Conservation (phyloP, 116 monocot species). For the Cymodocea nodosa region DNA sequence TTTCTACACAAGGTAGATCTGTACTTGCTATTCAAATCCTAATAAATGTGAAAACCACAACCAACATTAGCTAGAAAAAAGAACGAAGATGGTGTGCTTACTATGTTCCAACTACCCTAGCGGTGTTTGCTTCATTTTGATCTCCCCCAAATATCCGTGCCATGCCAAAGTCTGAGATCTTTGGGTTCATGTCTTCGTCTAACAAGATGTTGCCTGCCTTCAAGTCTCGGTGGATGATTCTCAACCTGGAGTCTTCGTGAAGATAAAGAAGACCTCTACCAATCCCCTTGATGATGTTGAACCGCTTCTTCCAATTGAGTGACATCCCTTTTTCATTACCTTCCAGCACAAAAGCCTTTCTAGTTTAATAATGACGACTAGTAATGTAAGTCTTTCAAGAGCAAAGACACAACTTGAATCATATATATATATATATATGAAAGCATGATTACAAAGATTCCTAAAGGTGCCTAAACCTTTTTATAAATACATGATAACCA, state of each 20-base stretch:
- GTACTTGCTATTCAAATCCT: no score
- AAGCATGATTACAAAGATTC: no score
- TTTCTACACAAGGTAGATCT: no score
- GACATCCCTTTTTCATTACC: background rate
- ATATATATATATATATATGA: no score
- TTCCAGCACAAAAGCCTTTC: background rate
- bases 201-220: slow-evolving; percentile 12
- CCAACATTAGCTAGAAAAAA: no score
- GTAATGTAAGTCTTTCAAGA: no score
- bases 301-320: slow-evolving; percentile 14
- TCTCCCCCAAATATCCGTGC: slow-evolving; percentile 11
- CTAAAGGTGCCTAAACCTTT: no score
- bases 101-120: slow-evolving; percentile 13
- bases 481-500: no score
- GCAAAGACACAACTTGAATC: no score
- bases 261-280: slow-evolving; percentile 15
- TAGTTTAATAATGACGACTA: background rate
- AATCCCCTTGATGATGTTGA: slow-evolving; percentile 15
- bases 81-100: no score
- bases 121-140: slow-evolving; percentile 15
- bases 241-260: slow-evolving; percentile 10
- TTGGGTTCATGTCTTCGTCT: slow-evolving; percentile 13
- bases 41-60: no score
- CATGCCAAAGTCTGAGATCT: slow-evolving; percentile 19
- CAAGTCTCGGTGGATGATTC: slow-evolving; percentile 14